Evolutionary conservation across 176 grass and related monocot species (phyloP).

Genomic region (Chrysopogon serrulatus): DNA sequence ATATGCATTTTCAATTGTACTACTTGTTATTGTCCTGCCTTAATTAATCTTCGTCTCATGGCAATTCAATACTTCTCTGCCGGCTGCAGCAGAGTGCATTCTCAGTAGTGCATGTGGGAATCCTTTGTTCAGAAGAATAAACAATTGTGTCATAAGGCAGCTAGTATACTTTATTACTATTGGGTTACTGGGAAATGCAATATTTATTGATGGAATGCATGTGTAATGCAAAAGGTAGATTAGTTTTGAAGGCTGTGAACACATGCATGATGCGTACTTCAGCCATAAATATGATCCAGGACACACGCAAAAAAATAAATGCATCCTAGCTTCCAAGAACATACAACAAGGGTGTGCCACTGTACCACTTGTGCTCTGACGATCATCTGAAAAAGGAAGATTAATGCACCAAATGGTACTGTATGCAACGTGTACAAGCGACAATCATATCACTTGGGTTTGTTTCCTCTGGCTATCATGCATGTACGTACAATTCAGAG

Average conservation of each 20-base stretch:
- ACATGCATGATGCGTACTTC: background rate
- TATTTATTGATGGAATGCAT: background rate
- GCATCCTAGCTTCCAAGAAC: conserved; percentile 15
- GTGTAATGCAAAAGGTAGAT: background rate
- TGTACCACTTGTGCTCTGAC: conserved; percentile 8
- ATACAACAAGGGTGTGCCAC: conserved; percentile 26
- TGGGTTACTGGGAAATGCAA: background rate
- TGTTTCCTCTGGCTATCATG: background rate
- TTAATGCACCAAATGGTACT: conserved; percentile 29
- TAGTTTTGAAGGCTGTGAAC: background rate
- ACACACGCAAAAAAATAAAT: background rate
- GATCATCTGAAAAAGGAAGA: background rate
- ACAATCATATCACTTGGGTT: conserved; percentile 9
- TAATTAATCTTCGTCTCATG: conserved; percentile 1
- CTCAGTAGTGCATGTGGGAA: conserved; percentile 15
- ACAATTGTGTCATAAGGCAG: background rate
- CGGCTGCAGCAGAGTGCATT: background rate
- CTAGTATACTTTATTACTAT: background rate
- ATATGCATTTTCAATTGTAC: conserved; percentile 26
- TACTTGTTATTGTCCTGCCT: conserved; percentile 1
- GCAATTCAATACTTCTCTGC: background rate
- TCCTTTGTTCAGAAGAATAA: conserved; percentile 27
- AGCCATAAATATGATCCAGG: background rate
- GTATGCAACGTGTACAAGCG: background rate
- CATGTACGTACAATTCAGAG: background rate